Evolutionary conservation across 1,284 basidiomycete species (phyloP).

Genomic region (Pseudozyma sp.): DNA sequence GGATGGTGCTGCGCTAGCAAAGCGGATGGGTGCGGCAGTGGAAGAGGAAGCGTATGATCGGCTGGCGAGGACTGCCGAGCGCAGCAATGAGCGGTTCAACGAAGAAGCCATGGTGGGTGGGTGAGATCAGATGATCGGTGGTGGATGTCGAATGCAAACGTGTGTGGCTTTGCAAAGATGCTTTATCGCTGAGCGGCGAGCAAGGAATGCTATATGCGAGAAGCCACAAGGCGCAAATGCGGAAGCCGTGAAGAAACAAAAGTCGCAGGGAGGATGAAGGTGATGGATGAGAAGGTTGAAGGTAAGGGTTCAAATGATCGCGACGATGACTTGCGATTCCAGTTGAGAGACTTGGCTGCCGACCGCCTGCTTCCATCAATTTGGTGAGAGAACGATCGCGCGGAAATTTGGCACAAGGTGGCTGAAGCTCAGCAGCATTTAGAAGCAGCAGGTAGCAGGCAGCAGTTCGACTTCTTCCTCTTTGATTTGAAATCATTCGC

Average conservation of each 20-base stretch:
- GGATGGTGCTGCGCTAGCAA: slow-evolving; percentile 37
- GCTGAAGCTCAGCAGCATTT: slow-evolving; percentile 23
- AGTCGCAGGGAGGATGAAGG: slow-evolving; percentile 7
- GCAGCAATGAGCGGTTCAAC: slow-evolving; percentile 50
- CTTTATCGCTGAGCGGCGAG: neutral
- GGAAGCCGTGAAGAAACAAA: neutral
- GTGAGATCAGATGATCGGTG: neutral
- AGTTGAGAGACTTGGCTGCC: neutral
- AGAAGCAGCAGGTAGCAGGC: slow-evolving; percentile 12
- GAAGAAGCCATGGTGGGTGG: slow-evolving; percentile 34
- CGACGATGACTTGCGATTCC: neutral
- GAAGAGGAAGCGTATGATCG: slow-evolving; percentile 42
- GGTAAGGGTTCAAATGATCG: slow-evolving; percentile 7
- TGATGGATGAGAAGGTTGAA: slow-evolving; percentile 13
- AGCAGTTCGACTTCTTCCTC: neutral
- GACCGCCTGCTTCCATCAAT: neutral
- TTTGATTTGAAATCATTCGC: slow-evolving; percentile 44
- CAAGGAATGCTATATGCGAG: neutral
- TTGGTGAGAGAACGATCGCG: slow-evolving; percentile 20
- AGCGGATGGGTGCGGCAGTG: slow-evolving; percentile 33
- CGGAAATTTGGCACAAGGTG: slow-evolving; percentile 23
- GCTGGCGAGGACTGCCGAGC: slow-evolving; percentile 44
- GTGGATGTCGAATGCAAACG: neutral
- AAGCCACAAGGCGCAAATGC: neutral
- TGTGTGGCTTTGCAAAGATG: neutral